Evolutionary conservation across 192 early-diverging fungal genomes (phyloP).

Genomic region (Glomus cerebriforme): DNA sequence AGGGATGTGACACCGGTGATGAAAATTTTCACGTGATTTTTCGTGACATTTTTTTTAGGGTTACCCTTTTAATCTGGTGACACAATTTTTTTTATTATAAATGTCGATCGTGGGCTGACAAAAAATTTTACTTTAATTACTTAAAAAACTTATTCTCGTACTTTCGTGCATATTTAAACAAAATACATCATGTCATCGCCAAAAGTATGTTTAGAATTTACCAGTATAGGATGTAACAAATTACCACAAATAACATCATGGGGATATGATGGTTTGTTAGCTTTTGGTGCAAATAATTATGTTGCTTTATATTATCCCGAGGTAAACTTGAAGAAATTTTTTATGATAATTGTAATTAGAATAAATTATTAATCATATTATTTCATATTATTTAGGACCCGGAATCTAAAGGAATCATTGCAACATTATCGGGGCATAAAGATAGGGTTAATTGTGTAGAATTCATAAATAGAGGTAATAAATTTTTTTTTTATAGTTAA

Average conservation of each 20-base stretch:
- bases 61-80: too few species aligned
- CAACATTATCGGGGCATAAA: constrained; percentile 75
- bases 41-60: too few species aligned
- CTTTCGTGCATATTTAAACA: too few species aligned
- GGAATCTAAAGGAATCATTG: constrained; percentile 46
- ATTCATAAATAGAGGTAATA: constrained; percentile 62
- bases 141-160: too few species aligned
- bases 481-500: neutral
- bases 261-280: constrained; percentile 59
- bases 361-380: neutral
- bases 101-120: too few species aligned
- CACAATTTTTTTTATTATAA: too few species aligned
- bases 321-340: constrained; percentile 35
- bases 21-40: too few species aligned
- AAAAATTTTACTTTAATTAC: too few species aligned
- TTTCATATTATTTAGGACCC: constrained; percentile 41
- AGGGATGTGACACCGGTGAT: too few species aligned
- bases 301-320: constrained; percentile 75
- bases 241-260: constrained; percentile 65
- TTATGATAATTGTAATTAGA: neutral
- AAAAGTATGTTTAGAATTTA: constrained; percentile 54
- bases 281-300: constrained; percentile 68
- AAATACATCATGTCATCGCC: neutral
- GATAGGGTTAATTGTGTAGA: constrained; percentile 75
- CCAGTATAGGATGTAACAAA: constrained; percentile 67